These are phyloP conservation scores for Puccinia horiana DNA, from an alignment of 1,284 basidiomycete species.

Conservation along the genomic window DNA sequence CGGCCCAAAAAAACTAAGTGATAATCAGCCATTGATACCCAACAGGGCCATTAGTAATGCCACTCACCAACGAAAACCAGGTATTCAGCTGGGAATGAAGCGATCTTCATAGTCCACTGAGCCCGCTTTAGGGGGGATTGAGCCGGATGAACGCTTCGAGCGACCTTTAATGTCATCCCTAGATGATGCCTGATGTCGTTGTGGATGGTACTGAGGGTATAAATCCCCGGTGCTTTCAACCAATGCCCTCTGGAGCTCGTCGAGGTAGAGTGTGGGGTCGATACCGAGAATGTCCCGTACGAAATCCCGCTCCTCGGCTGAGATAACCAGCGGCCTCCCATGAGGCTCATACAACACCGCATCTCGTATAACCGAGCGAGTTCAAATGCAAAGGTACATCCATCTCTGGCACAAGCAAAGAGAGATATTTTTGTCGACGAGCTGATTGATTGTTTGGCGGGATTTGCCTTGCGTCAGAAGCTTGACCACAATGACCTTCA, in stretches of 20 bases:
- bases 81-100: background rate
- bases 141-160: background rate
- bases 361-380: background rate
- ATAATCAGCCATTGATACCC: background rate
- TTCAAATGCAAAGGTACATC: background rate
- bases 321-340: background rate
- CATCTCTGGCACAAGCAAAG: background rate
- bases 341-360: background rate
- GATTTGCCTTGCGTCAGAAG: background rate
- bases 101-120: background rate
- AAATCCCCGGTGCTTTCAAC: background rate
- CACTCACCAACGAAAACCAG: background rate
- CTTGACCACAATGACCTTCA: background rate
- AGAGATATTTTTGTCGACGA: background rate
- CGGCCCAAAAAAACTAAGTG: background rate
- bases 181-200: background rate
- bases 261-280: background rate
- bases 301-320: background rate
- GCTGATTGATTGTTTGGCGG: background rate
- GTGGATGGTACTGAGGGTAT: background rate
- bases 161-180: background rate
- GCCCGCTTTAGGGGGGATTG: background rate
- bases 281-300: conserved; percentile 11
- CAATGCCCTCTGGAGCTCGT: background rate
- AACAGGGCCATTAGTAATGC: no score